Evolutionary conservation across 2,329 filamentous ascomycete species (phyloP).

Genomic region (Apiospora aurea): DNA sequence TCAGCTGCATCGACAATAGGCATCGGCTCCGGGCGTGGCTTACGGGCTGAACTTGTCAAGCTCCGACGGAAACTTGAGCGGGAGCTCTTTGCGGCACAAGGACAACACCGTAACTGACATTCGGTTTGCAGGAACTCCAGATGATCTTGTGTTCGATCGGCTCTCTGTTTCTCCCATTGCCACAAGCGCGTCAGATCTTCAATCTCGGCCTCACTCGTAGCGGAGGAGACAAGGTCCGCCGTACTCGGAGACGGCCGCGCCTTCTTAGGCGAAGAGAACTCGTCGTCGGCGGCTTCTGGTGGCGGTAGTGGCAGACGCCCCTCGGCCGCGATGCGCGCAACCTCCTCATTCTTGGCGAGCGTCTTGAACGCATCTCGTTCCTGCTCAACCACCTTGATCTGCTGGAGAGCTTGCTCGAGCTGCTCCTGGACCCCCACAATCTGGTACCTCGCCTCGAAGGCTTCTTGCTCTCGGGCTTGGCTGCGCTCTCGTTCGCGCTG

Average conservation of each 20-base stretch:
- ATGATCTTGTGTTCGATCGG: conserved; percentile 74
- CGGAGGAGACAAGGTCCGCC: conserved; percentile 61
- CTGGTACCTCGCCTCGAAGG: conserved; percentile 71
- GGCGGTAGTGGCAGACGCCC: conserved; percentile 71
- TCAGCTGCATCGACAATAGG: conserved; percentile 52
- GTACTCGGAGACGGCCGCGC: conserved; percentile 55
- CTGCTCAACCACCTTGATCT: conserved; percentile 71
- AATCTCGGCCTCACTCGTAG: conserved; percentile 63
- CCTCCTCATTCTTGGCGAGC: conserved; percentile 75
- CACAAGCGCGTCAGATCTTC: conserved; percentile 61
- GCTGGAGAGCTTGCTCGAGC: conserved; percentile 68
- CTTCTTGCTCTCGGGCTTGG: conserved; percentile 70
- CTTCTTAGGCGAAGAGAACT: conserved; percentile 69
- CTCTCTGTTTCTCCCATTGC: conserved; percentile 67
- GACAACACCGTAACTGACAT: conserved; percentile 72
- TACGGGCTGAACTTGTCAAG: conserved; percentile 40
- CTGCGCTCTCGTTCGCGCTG: conserved; percentile 69
- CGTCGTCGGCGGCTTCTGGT: conserved; percentile 58
- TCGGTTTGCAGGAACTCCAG: conserved; percentile 80
- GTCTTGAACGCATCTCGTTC: conserved; percentile 79
- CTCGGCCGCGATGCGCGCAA: conserved; percentile 75
- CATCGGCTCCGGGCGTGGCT: conserved; percentile 44
- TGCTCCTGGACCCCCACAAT: conserved; percentile 72
- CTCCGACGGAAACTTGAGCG: conserved; percentile 39
- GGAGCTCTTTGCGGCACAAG: conserved; percentile 55